Conservation (phyloP, 495 filamentous ascomycete species). For the Echria macrotheca region DNA sequence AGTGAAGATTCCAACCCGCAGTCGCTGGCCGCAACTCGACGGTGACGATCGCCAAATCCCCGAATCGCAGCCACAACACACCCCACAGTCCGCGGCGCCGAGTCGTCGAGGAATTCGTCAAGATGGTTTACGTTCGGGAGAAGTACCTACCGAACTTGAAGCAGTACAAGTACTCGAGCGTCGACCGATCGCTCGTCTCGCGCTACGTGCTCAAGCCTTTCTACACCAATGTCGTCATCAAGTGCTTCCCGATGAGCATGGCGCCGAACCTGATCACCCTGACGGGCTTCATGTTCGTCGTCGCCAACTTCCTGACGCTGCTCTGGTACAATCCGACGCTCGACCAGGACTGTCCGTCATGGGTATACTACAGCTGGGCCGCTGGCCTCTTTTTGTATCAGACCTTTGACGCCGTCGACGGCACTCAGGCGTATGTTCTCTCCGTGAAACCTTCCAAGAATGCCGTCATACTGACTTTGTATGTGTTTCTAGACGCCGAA, state of each 20-base stretch:
- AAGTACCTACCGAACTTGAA: constrained; percentile 80
- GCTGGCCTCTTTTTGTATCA: constrained; percentile 91
- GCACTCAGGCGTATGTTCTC: constrained; percentile 73
- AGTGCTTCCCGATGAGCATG: constrained; percentile 93
- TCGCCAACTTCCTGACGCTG: constrained; percentile 86
- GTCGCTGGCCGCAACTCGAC: too few species aligned
- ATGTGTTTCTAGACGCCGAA: constrained; percentile 59
- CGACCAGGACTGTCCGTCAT: constrained; percentile 85
- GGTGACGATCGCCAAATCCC: constrained; percentile 1
- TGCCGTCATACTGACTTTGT: not conserved
- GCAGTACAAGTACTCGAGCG: constrained; percentile 85
- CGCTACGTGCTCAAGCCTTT: constrained; percentile 93
- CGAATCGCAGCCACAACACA: not conserved
- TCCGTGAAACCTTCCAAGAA: not conserved
- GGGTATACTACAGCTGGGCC: constrained; percentile 93
- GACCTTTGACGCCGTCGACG: constrained; percentile 97
- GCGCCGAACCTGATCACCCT: constrained; percentile 83
- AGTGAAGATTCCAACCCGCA: too few species aligned
- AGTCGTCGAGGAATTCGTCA: too few species aligned
- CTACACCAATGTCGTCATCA: constrained; percentile 90
- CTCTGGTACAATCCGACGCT: constrained; percentile 95
- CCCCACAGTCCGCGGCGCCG: too few species aligned
- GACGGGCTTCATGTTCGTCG: constrained; percentile 84
- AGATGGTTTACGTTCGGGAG: constrained; percentile 88
- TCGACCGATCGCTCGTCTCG: constrained; percentile 86